Percentiles rank a stretch among this genome's conserved stretches.
These are phyloP conservation scores for Sporisorium reilianum DNA, from an alignment of 1,284 basidiomycete species.

Conservation along the genomic window DNA sequence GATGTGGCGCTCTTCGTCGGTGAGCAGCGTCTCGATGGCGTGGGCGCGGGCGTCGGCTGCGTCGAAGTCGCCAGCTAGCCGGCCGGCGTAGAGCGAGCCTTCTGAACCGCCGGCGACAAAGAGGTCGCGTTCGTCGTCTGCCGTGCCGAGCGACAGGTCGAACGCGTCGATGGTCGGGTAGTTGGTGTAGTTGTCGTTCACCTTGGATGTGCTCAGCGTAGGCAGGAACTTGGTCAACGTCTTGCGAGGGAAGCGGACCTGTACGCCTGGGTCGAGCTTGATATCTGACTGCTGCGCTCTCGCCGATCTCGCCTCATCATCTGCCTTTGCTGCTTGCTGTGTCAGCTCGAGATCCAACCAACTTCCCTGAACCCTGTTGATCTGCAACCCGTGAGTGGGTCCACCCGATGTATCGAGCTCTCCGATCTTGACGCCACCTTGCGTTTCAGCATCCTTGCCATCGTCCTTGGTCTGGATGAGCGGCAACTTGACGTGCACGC, in stretches of 20 bases:
- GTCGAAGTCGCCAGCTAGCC: slow-evolving; percentile 16
- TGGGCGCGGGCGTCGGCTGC: slow-evolving; percentile 4
- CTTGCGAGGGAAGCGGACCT: slow-evolving; percentile 24
- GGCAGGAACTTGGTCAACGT: slow-evolving; percentile 26
- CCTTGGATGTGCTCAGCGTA: slow-evolving; percentile 27
- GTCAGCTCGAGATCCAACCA: slow-evolving; percentile 41
- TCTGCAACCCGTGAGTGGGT: slow-evolving; percentile 14
- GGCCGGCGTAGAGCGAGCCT: slow-evolving; percentile 41
- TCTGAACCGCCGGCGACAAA: slow-evolving; percentile 52
- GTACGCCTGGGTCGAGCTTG: slow-evolving; percentile 26
- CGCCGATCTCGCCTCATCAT: slow-evolving; percentile 18
- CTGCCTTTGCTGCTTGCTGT: not conserved
- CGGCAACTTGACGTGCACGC: slow-evolving; percentile 46
- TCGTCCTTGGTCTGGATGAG: slow-evolving; percentile 49
- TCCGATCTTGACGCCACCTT: slow-evolving; percentile 54
- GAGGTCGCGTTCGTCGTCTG: slow-evolving; percentile 37
- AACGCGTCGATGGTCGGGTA: slow-evolving; percentile 52
- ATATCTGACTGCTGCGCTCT: slow-evolving; percentile 32
- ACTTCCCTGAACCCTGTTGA: slow-evolving; percentile 26
- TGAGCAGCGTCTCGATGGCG: slow-evolving; percentile 17
- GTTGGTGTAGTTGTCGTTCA: slow-evolving; percentile 51
- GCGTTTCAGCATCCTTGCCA: slow-evolving; percentile 41
- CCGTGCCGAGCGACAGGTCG: slow-evolving; percentile 33
- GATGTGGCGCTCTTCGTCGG: slow-evolving; percentile 21
- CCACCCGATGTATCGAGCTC: slow-evolving; percentile 29